These are phyloP conservation scores for Coemansia sp. DNA, from an alignment of 192 early-diverging fungal species.

Conservation along the genomic window DNA sequence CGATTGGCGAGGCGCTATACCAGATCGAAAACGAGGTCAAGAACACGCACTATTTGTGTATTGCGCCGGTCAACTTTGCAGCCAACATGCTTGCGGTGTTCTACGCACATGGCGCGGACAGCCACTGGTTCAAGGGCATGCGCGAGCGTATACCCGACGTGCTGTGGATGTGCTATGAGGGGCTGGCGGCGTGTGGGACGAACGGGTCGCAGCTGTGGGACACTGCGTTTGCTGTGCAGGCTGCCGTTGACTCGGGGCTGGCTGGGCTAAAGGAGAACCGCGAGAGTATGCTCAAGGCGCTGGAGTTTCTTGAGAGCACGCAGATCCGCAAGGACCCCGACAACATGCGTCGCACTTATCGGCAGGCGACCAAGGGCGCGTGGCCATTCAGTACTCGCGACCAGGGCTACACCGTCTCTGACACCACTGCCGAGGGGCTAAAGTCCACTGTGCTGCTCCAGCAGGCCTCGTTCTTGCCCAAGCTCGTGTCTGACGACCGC, in stretches of 20 bases:
- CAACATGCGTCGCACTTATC: conserved; percentile 71
- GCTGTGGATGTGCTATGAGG: conserved; percentile 90
- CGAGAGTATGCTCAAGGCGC: conserved; percentile 64
- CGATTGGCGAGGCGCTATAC: conserved; percentile 74
- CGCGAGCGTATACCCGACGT: conserved; percentile 77
- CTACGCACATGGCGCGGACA: conserved; percentile 86
- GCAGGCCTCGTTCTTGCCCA: conserved; percentile 61
- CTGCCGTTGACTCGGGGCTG: conserved; percentile 77
- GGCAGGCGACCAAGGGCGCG: conserved; percentile 86
- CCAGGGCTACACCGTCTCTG: conserved; percentile 95
- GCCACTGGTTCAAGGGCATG: conserved; percentile 77
- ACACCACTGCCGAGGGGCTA: conserved; percentile 93
- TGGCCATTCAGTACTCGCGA: conserved; percentile 96
- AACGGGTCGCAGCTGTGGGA: conserved; percentile 99
- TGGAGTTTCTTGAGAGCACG: conserved; percentile 84
- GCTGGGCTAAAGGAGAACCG: conserved; percentile 74
- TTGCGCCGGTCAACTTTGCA: conserved; percentile 95
- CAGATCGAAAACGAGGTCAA: conserved; percentile 89
- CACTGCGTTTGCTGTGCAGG: conserved; percentile 86
- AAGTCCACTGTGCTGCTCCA: conserved; percentile 82
- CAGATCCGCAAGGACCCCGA: conserved; percentile 82
- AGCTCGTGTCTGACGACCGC: conserved; percentile 71
- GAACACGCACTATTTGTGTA: conserved; percentile 86
- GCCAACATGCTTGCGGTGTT: conserved; percentile 90
- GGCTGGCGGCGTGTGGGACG: conserved; percentile 95